Conservation (phyloP, 768 basidiomycete genomes). For the Tylopilus cervinicoccineus region DNA sequence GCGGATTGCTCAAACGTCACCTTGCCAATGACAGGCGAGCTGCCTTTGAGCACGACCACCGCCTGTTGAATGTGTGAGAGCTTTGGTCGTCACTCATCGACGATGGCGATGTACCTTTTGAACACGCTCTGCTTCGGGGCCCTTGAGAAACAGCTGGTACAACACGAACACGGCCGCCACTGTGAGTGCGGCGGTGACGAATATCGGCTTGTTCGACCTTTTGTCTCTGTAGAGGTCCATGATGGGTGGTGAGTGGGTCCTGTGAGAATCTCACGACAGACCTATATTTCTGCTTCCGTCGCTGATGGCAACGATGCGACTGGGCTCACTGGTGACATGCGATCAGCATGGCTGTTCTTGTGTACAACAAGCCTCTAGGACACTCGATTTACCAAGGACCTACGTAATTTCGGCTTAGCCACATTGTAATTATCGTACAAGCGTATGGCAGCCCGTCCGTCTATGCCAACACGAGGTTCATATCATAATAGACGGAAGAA, state of each 20-base stretch:
- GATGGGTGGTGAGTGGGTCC: neutral
- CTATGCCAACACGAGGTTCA: neutral
- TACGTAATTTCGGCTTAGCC: too few relatives aligned
- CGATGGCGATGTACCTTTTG: slow-evolving; percentile 17
- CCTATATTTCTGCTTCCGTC: neutral
- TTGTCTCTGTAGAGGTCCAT: slow-evolving; percentile 22
- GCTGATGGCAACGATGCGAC: neutral
- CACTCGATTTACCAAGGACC: too few relatives aligned
- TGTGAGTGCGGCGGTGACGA: slow-evolving; percentile 11
- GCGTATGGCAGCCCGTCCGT: neutral
- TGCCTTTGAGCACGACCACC: slow-evolving; percentile 58
- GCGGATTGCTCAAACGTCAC: slow-evolving; percentile 61
- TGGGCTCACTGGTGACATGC: too few relatives aligned
- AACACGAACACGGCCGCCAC: slow-evolving; percentile 15
- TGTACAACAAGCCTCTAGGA: too few relatives aligned
- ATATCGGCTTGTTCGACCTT: slow-evolving; percentile 20
- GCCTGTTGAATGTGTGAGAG: slow-evolving; percentile 35
- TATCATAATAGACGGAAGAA: slow-evolving; percentile 21
- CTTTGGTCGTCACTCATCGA: neutral
- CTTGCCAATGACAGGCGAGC: slow-evolving; percentile 56
- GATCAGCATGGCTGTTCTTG: too few relatives aligned
- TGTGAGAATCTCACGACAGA: neutral
- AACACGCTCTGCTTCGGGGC: slow-evolving; percentile 14
- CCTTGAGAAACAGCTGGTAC: slow-evolving; percentile 19
- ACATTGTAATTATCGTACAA: too few relatives aligned